Conservation (phyloP, 2,329 filamentous ascomycete genomes). For the Xylariaceae sp. region DNA sequence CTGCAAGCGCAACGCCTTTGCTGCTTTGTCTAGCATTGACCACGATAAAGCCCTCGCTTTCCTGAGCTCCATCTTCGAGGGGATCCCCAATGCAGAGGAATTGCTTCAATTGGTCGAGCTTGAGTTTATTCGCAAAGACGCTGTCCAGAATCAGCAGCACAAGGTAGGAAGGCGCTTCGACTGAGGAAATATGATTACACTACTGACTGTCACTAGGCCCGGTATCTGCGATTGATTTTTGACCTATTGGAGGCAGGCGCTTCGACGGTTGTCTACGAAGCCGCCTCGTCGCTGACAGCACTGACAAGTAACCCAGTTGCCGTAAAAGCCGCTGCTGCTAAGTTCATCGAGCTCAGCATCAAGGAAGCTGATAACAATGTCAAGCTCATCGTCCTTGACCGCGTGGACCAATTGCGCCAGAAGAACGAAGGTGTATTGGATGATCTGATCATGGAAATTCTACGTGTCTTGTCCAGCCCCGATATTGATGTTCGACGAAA, state of each 20-base stretch:
- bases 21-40: slow-evolving; percentile 82
- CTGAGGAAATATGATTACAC: background rate
- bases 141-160: slow-evolving; percentile 88
- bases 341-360: slow-evolving; percentile 95
- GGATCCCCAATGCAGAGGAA: slow-evolving; percentile 91
- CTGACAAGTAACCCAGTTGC: slow-evolving; percentile 95
- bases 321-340: slow-evolving; percentile 91
- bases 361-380: slow-evolving; percentile 99
- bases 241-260: slow-evolving; percentile 90
- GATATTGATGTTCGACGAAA: slow-evolving; percentile 95
- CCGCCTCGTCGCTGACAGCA: slow-evolving; percentile 88
- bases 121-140: slow-evolving; percentile 97
- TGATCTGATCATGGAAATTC: slow-evolving; percentile 93
- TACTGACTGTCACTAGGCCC: slow-evolving; percentile 52
- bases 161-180: slow-evolving; percentile 56
- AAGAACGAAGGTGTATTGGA: slow-evolving; percentile 90
- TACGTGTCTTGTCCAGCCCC: slow-evolving; percentile 89
- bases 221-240: slow-evolving; percentile 91
- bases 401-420: slow-evolving; percentile 80
- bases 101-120: slow-evolving; percentile 89
- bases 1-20: slow-evolving; percentile 97
- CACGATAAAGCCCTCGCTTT: slow-evolving; percentile 90
- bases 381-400: slow-evolving; percentile 94
- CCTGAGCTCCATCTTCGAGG: slow-evolving; percentile 83
- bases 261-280: slow-evolving; percentile 95